A percentile compares a stretch with the other conserved stretches of the same genome.
Conservation (phyloP, 495 filamentous ascomycete genomes). For the Penicillium malachiteum region DNA sequence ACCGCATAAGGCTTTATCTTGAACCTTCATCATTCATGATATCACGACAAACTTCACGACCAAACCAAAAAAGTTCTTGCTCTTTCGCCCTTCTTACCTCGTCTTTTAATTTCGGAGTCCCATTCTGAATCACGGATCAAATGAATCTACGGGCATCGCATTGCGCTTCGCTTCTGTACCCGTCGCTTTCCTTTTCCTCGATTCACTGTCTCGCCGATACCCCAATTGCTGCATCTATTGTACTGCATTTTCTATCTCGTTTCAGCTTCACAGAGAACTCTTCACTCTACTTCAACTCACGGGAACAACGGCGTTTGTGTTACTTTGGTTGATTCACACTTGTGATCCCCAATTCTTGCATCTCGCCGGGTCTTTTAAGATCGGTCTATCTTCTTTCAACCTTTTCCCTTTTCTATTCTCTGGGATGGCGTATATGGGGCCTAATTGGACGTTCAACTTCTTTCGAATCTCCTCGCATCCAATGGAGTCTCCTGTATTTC, state of each 20-base stretch:
- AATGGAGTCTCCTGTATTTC: conserved; percentile 17
- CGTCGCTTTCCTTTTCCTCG: neutral
- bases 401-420: neutral
- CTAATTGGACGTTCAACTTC: conserved; percentile 1
- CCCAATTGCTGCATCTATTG: neutral
- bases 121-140: neutral
- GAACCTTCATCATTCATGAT: conserved; percentile 15
- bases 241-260: neutral
- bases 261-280: conserved; percentile 4
- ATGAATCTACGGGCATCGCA: neutral
- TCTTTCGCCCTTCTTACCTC: conserved; percentile 16
- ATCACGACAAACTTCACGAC: conserved; percentile 33
- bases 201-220: conserved; percentile 13
- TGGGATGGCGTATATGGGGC: conserved; percentile 16
- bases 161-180: neutral
- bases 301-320: conserved; percentile 18
- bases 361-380: conserved; percentile 17
- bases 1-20: conserved; percentile 27
- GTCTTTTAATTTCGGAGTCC: conserved; percentile 5
- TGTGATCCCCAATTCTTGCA: conserved; percentile 9
- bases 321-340: conserved; percentile 2
- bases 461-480: conserved; percentile 15
- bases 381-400: conserved; percentile 9
- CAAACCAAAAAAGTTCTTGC: conserved; percentile 29
- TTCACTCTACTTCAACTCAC: conserved; percentile 15